Base-by-base conservation (phyloP, 2,329 filamentous ascomycete genomes). In the Claviceps sp. region DNA sequence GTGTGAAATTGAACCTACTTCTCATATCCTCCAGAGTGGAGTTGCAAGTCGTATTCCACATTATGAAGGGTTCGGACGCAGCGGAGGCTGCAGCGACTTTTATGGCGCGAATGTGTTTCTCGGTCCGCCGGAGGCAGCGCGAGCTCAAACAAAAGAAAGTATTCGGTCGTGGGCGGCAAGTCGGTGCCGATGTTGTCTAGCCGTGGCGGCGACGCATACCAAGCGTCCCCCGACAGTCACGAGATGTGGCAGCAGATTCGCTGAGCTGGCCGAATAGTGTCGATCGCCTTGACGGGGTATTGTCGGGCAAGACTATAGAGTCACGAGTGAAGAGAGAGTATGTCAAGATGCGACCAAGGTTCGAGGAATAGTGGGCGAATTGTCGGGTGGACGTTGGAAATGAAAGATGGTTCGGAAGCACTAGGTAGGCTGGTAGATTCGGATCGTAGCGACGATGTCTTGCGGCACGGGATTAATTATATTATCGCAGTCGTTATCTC, bases 1-100 rank as follows among this genome's bases (percentile, higher is more conserved):
- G 9, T 47, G 11, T 40, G 40, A 23, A 47, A 44, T 45, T n/a
- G 1, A 50, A 61, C 67, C 20, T 64, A 71, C 68, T 72, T 60
- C 62, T 66, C 61, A 72, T 61, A 52, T 70, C 65, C 58, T 72
- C 70, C 59, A 72, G 58, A 52, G 70, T 72, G 38, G 66, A 62
- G 55, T 72, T 72, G 57, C 70, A 72, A 39, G 66, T 69, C 17
- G 66, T 50, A 56, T 68, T 68, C 62, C 29, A 34, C 29, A 71
- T 64, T 50, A 45, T 59, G 34, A 50, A 53, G 53, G 47, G n/a
- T 29, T 43, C 29, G 8, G 16, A 16, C 47, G n/a, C 20, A 14
- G 43, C 43, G 17, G 23, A 20, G 5, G 43, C 7, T 5, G 23
- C 13, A 23, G 8, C 43, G 23, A 26, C 14, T 14, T 43, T 26